Conservation (phyloP, 2,329 filamentous ascomycete genomes). For the Fusarium tricinctum region DNA sequence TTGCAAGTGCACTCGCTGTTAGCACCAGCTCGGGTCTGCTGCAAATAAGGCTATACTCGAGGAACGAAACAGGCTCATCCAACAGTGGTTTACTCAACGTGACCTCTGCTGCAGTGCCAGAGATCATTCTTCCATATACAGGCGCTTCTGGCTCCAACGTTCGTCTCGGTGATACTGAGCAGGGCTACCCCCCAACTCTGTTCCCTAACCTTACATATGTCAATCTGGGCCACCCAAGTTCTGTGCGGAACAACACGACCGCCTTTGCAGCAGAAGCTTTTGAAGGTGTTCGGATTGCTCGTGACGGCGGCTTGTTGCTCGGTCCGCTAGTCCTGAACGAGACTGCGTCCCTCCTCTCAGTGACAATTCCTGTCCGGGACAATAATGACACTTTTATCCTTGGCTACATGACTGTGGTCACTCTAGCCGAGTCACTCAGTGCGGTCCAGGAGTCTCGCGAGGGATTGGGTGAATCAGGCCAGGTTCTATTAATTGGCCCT, state of each 20-base stretch:
- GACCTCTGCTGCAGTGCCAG: constrained; percentile 64
- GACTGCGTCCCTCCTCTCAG: constrained; percentile 80
- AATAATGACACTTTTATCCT: constrained; percentile 73
- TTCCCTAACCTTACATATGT: constrained; percentile 85
- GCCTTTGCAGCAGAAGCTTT: constrained; percentile 65
- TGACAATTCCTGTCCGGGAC: constrained; percentile 84
- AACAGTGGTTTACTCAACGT: constrained; percentile 72
- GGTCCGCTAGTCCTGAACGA: constrained; percentile 82
- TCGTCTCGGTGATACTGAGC: constrained; percentile 70
- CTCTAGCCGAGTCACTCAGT: constrained; percentile 75
- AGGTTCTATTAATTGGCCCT: constrained; percentile 79
- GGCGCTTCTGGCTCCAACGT: constrained; percentile 70
- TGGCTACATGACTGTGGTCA: constrained; percentile 87
- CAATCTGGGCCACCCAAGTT: constrained; percentile 59
- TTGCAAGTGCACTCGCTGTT: constrained; percentile 77
- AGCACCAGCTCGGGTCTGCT: constrained; percentile 71
- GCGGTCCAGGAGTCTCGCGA: constrained; percentile 73
- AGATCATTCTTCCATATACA: constrained; percentile 73
- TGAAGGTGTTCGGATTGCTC: constrained; percentile 63
- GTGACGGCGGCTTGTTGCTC: constrained; percentile 74
- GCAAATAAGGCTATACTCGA: constrained; percentile 81
- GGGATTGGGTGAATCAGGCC: constrained; percentile 78
- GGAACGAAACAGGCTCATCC: constrained; percentile 70
- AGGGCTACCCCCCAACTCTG: constrained; percentile 79
- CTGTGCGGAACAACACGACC: constrained; percentile 57